These are phyloP conservation scores for Elsinoe arachidis DNA, from an alignment of 2,329 filamentous ascomycete genomes.

Conservation along the genomic window DNA sequence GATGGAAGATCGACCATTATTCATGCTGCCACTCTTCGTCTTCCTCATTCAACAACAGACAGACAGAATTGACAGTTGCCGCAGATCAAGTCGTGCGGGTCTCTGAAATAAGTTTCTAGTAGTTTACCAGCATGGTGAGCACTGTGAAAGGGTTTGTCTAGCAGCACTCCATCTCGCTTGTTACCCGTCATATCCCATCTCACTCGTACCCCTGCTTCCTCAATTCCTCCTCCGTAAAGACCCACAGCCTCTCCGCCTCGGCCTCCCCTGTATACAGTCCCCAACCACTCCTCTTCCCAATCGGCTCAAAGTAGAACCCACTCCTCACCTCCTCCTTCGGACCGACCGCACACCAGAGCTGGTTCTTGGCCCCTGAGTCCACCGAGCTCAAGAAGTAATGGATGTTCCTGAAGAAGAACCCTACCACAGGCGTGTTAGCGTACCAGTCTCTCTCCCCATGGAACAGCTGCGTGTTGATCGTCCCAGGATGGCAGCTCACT, in stretches of 20 bases:
- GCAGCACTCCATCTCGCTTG: background rate
- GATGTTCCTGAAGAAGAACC: conserved; percentile 19
- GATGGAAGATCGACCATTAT: background rate
- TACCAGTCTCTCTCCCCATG: conserved; percentile 20
- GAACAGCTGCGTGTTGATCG: conserved; percentile 39
- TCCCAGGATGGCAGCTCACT: conserved; percentile 41
- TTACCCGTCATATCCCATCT: background rate
- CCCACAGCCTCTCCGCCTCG: conserved; percentile 30
- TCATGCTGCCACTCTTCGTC: background rate
- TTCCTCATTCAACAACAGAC: background rate
- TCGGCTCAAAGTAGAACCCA: conserved; percentile 37
- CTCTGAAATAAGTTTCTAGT: too few species aligned
- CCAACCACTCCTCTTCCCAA: conserved; percentile 22
- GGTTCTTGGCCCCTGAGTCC: conserved; percentile 31
- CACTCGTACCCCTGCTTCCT: conserved; percentile 15
- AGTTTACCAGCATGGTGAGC: too few species aligned
- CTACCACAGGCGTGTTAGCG: conserved; percentile 14
- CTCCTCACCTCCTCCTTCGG: conserved; percentile 29
- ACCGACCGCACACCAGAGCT: conserved; percentile 35
- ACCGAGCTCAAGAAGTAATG: conserved; percentile 12
- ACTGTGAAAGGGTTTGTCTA: background rate
- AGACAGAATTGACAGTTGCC: background rate
- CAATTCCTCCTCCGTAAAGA: conserved; percentile 26
- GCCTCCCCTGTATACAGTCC: conserved; percentile 17
- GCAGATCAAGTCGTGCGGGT: background rate